Evolutionary conservation across 108 stramenopile species (phyloP), one percentile per base, ranked within the genome.

Genomic region (Discostella stelligeroides): DNA sequence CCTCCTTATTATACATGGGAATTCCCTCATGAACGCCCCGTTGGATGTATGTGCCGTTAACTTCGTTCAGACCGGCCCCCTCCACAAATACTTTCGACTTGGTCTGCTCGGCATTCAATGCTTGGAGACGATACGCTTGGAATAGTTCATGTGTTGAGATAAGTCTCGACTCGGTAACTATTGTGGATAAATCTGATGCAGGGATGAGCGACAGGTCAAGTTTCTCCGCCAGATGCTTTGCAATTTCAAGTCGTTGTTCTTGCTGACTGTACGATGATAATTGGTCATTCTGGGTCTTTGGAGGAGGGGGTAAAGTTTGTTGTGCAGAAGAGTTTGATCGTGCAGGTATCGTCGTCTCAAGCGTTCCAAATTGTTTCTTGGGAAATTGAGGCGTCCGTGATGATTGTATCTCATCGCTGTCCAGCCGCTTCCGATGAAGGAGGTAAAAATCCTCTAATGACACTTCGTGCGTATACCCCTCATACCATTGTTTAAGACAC

Each of bases 41-140:
- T 73, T 80, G 81, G 12, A 58, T 66, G 69, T 95, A 96, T 0
- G 66, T 62, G 4, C 96, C 96, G 79, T 94, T 92, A 20, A 92
- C 86, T 24, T 70, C 88, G 1, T 66, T 50, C 12, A 83, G 56
- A 12, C 96, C 96, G 15, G 96, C 96, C 28, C 88, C 86, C 67
- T 84, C 75, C 4, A 96, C 84, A 21, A 81, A 60, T n/a, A 92
- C 78, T 50, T 73, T 72, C 43, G 76, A 70, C 50, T 77, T 77
- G 63, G 76, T 70, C 18, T 63, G 63, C 53, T 77, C 76, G 37
- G 76, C 76, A 77, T 66, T 77, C 24, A 77, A 45, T 30, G 76
- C 76, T 20, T 77, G 76, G 1, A 77, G 64, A 13, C 76, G 68
- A 49, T 77, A 77, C 38, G 76, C 76, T 66, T 66, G 62, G 40